Conservation (phyloP, 2,329 filamentous ascomycete genomes). For the Trichocomaceae sp. region DNA sequence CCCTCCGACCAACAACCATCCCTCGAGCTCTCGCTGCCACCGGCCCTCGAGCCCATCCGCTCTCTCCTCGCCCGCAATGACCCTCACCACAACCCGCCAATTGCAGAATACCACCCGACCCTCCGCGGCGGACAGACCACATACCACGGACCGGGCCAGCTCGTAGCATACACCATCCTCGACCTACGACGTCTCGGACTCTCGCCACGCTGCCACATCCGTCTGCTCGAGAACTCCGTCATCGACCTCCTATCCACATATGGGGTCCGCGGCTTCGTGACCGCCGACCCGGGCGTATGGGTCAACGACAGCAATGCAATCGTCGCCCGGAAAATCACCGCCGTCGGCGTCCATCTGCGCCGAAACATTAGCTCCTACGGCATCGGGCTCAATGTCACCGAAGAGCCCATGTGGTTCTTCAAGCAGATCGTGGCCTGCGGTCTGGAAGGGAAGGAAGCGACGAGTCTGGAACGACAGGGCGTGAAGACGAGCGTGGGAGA, state of each 20-base stretch:
- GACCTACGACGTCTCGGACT: conserved; percentile 65
- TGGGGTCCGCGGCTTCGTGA: conserved; percentile 57
- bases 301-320: conserved; percentile 29
- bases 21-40: conserved; percentile 36
- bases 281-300: conserved; percentile 82
- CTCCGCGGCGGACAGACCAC: conserved; percentile 86
- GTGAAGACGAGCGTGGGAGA: conserved; percentile 28
- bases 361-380: conserved; percentile 79
- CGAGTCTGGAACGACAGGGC: conserved; percentile 59
- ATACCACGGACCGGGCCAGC: conserved; percentile 89
- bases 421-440: conserved; percentile 85
- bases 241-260: conserved; percentile 58
- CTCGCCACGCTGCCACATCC: conserved; percentile 69
- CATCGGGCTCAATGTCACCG: conserved; percentile 57
- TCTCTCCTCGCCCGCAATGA: conserved; percentile 20
- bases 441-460: conserved; percentile 68
- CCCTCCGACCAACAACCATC: conserved; percentile 18
- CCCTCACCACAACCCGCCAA: conserved; percentile 23
- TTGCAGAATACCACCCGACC: conserved; percentile 61
- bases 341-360: conserved; percentile 83
- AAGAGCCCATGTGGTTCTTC: conserved; percentile 58
- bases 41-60: conserved; percentile 31
- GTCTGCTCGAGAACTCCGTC: conserved; percentile 68
- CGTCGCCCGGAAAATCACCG: conserved; percentile 64
- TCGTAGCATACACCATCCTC: conserved; percentile 88